Evolutionary conservation across 352 stramenopile species (phyloP).

Genomic region (Globisporangium abappressorium): DNA sequence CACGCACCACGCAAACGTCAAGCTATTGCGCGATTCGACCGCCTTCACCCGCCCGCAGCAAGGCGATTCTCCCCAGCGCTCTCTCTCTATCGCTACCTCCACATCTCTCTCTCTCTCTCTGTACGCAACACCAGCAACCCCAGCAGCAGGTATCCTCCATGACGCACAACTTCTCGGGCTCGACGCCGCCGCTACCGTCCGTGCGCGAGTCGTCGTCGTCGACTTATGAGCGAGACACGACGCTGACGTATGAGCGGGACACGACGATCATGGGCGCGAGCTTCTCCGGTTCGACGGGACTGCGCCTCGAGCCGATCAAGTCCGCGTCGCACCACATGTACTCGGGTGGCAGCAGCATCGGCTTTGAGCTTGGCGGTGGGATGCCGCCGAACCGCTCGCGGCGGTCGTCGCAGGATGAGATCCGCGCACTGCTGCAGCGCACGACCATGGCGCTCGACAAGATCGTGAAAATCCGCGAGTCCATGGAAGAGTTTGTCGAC

Average conservation of each 20-base stretch:
- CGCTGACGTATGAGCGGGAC: conserved; percentile 14
- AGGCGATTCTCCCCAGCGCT: not conserved
- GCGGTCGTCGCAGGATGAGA: conserved; percentile 64
- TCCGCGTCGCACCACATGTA: not conserved
- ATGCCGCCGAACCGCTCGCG: conserved; percentile 21
- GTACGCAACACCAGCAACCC: not conserved
- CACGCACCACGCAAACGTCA: not conserved
- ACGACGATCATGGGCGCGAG: conserved; percentile 17
- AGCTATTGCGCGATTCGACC: not conserved
- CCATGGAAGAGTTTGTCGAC: conserved; percentile 78
- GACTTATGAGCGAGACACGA: conserved; percentile 17
- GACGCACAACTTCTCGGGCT: conserved; percentile 3
- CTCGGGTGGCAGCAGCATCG: not conserved
- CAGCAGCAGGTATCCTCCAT: not conserved
- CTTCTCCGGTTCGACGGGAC: conserved; percentile 5
- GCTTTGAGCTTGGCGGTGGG: conserved; percentile 8
- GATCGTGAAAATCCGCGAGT: conserved; percentile 82
- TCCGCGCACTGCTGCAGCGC: conserved; percentile 63
- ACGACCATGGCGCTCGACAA: conserved; percentile 73
- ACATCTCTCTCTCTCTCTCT: not conserved
- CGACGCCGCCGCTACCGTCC: conserved; percentile 12
- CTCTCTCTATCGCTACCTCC: not conserved
- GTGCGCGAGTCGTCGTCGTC: conserved; percentile 15
- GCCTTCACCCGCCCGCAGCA: conserved; percentile 4
- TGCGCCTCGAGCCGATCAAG: conserved; percentile 21